Percentiles rank a stretch among this genome's conserved stretches.
Evolutionary conservation across 2,329 filamentous ascomycete species (phyloP).

Genomic region (Nannizzia gypsea): DNA sequence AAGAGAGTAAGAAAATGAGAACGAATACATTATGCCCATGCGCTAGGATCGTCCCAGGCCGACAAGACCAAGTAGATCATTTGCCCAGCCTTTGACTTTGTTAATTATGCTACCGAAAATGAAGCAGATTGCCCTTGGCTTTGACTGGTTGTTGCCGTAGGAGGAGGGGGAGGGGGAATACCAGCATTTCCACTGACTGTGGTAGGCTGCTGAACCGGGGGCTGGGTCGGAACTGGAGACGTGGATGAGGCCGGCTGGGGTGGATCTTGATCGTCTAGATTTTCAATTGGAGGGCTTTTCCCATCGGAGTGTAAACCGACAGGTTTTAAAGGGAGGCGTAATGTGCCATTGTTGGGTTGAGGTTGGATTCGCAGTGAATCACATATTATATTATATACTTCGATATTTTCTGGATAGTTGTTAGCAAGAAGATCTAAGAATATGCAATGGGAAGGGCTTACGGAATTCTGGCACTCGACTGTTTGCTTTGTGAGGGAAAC

Average conservation of each 20-base stretch:
- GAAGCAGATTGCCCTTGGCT: slow-evolving; percentile 17
- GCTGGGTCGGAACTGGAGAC: not conserved
- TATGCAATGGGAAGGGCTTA: slow-evolving; percentile 39
- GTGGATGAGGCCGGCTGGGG: not conserved
- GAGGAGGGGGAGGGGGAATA: slow-evolving; percentile 6
- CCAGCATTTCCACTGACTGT: not conserved
- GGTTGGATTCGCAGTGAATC: slow-evolving; percentile 68
- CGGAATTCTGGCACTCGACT: slow-evolving; percentile 71
- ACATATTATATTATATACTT: slow-evolving; percentile 90
- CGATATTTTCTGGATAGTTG: slow-evolving; percentile 60
- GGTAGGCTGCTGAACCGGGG: not conserved
- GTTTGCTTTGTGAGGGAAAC: slow-evolving; percentile 75
- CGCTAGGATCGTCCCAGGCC: not conserved
- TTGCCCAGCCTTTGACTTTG: slow-evolving; percentile 29
- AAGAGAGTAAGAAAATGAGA: not conserved
- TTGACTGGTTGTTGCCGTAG: slow-evolving; percentile 11
- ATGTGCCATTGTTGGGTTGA: slow-evolving; percentile 74
- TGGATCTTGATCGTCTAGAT: slow-evolving; percentile 20
- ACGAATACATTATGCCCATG: no score
- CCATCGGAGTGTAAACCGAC: slow-evolving; percentile 36
- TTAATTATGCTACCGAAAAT: slow-evolving; percentile 27
- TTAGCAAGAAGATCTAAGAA: slow-evolving; percentile 3
- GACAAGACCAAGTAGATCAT: slow-evolving; percentile 13
- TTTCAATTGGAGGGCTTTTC: slow-evolving; percentile 22
- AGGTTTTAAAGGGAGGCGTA: slow-evolving; percentile 41